These are phyloP conservation scores for Vicia faba DNA, from an alignment of 306 rosid genomes.

Conservation along the genomic window DNA sequence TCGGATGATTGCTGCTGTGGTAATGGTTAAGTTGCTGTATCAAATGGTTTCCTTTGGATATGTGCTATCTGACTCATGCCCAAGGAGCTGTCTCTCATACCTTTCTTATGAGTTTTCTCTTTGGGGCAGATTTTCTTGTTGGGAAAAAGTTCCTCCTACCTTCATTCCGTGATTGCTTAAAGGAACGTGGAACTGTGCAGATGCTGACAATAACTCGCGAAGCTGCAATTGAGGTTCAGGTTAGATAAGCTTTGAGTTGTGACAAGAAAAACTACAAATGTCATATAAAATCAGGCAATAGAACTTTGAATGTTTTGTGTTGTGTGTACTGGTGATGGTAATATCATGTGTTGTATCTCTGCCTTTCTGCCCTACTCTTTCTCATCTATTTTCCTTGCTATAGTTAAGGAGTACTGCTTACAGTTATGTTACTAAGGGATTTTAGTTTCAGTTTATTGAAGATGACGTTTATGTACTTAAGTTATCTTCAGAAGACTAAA, in stretches of 20 bases:
- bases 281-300: slow-evolving; percentile 25
- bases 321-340: slow-evolving; percentile 11
- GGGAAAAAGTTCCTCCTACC: slow-evolving; percentile 88
- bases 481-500: no score
- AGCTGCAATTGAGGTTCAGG: slow-evolving; percentile 99
- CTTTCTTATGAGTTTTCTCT: slow-evolving; percentile 62
- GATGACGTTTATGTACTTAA: no score
- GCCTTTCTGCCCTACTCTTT: background rate
- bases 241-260: slow-evolving; percentile 38
- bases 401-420: background rate
- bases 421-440: background rate
- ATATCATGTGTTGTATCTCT: background rate
- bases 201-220: slow-evolving; percentile 90
- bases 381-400: background rate
- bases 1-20: slow-evolving; percentile 97
- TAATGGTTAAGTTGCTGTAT: slow-evolving; percentile 91
- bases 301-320: slow-evolving; percentile 1
- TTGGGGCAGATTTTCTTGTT: slow-evolving; percentile 89
- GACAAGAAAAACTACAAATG: slow-evolving; percentile 9
- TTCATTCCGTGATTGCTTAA: slow-evolving; percentile 81
- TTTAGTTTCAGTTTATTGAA: no score
- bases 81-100: slow-evolving; percentile 74
- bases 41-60: slow-evolving; percentile 68
- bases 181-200: slow-evolving; percentile 94
- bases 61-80: slow-evolving; percentile 68